Conservation (phyloP, 2,329 filamentous ascomycete species). For the Phoma sp. region DNA sequence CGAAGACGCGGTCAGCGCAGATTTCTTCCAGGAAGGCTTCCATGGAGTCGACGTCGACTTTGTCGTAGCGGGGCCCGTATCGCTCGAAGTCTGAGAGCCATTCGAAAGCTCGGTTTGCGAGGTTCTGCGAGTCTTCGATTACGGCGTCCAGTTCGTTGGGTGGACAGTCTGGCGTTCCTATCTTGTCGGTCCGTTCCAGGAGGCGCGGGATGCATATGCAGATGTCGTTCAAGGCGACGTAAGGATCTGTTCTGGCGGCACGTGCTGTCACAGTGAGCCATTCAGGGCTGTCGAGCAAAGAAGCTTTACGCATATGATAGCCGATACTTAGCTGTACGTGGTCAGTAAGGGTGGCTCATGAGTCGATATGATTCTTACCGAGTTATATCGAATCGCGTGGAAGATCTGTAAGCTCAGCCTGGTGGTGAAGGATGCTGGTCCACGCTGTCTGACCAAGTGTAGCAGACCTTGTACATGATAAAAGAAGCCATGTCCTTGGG, state of each 20-base stretch:
- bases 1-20: constrained; percentile 36
- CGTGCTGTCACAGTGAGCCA: constrained; percentile 44
- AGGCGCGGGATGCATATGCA: constrained; percentile 44
- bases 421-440: constrained; percentile 40
- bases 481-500: constrained; percentile 46
- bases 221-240: constrained; percentile 43
- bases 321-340: constrained; percentile 40
- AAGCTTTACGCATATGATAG: constrained; percentile 45
- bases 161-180: neutral
- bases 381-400: constrained; percentile 47
- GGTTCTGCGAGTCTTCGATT: constrained; percentile 35
- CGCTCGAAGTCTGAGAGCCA: constrained; percentile 44
- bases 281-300: constrained; percentile 42
- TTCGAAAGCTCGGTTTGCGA: constrained; percentile 35
- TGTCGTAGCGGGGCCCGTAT: constrained; percentile 40
- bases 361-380: constrained; percentile 22
- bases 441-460: constrained; percentile 41
- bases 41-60: constrained; percentile 32
- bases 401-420: constrained; percentile 43
- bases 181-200: constrained; percentile 41
- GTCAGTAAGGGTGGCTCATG: constrained; percentile 13
- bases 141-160: constrained; percentile 30
- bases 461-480: constrained; percentile 48
- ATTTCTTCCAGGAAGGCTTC: constrained; percentile 35
- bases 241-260: constrained; percentile 42